Conservation (phyloP, 768 basidiomycete genomes). For the Tremella mesenterica region DNA sequence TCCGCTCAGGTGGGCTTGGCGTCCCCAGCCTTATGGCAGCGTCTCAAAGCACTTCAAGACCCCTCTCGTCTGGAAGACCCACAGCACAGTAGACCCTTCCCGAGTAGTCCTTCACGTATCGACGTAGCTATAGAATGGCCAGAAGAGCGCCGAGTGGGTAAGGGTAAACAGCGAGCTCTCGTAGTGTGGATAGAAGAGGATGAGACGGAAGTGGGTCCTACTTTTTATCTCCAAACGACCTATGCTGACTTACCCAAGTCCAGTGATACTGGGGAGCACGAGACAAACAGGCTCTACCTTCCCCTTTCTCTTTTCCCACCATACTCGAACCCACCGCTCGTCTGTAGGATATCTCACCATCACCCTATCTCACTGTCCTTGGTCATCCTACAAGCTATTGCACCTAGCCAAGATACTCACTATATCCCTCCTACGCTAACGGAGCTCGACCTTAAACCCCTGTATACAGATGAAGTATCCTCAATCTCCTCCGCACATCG, state of each 20-base stretch:
- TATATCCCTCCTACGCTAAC: background rate
- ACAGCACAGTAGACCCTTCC: background rate
- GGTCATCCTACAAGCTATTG: slow-evolving; percentile 21
- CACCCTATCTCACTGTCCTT: slow-evolving; percentile 19
- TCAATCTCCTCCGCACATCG: slow-evolving; percentile 2
- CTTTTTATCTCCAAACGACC: no score
- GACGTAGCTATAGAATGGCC: slow-evolving; percentile 21
- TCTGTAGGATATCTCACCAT: slow-evolving; percentile 10
- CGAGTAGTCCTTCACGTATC: background rate
- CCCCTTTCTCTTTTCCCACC: slow-evolving; percentile 20
- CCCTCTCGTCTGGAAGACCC: background rate
- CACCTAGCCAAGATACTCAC: background rate
- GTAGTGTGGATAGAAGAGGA: slow-evolving; percentile 14
- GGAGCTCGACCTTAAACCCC: background rate
- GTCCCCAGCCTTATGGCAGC: background rate
- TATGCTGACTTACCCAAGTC: background rate
- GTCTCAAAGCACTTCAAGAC: background rate
- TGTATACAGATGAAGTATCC: slow-evolving; percentile 19
- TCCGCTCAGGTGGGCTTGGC: background rate
- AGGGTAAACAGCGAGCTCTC: slow-evolving; percentile 8
- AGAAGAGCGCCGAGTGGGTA: slow-evolving; percentile 19
- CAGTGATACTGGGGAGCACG: background rate
- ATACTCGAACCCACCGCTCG: slow-evolving; percentile 9
- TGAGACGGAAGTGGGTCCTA: background rate
- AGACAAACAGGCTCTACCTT: slow-evolving; percentile 10